These are phyloP conservation scores for Pichia sp. DNA, from an alignment of 1,139 yeast genomes.

Conservation along the genomic window DNA sequence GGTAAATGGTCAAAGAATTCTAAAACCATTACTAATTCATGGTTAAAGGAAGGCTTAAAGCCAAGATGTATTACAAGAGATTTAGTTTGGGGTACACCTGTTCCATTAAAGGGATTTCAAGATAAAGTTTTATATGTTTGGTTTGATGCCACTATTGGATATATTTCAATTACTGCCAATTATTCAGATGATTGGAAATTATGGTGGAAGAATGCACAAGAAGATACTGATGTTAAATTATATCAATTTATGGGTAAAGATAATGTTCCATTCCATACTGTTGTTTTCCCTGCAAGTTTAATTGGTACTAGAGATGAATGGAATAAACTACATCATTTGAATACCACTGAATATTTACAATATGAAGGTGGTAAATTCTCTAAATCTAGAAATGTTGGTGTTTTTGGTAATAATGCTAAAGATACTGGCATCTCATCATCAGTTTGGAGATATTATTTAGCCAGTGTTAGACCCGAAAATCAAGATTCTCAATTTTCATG, in stretches of 20 bases:
- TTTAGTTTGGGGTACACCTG: constrained; percentile 97
- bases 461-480: constrained; percentile 89
- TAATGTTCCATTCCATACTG: constrained; percentile 97
- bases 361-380: constrained; percentile 98
- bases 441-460: constrained; percentile 95
- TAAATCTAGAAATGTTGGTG: constrained; percentile 94
- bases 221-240: constrained; percentile 48
- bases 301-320: constrained; percentile 83
- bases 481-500: constrained; percentile 96
- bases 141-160: constrained; percentile 98
- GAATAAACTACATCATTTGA: constrained; percentile 87
- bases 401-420: constrained; percentile 94
- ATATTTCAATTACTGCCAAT: constrained; percentile 91
- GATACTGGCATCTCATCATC: constrained; percentile 87
- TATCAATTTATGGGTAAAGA: constrained; percentile 99
- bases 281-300: constrained; percentile 89
- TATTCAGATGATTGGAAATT: constrained; percentile 78
- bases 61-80: constrained; percentile 98
- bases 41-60: constrained; percentile 89
- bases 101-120: constrained; percentile 74
- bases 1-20: constrained; percentile 94
- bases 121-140: constrained; percentile 93
- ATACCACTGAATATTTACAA: constrained; percentile 93
- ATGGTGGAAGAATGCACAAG: constrained; percentile 75
- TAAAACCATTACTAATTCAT: constrained; percentile 76